A percentile compares a stretch with the other conserved stretches of the same genome.
phyloP scores from a whole-genome alignment of 768 basidiomycete genomes.

The Dacryopinax primogenitus region DNA sequence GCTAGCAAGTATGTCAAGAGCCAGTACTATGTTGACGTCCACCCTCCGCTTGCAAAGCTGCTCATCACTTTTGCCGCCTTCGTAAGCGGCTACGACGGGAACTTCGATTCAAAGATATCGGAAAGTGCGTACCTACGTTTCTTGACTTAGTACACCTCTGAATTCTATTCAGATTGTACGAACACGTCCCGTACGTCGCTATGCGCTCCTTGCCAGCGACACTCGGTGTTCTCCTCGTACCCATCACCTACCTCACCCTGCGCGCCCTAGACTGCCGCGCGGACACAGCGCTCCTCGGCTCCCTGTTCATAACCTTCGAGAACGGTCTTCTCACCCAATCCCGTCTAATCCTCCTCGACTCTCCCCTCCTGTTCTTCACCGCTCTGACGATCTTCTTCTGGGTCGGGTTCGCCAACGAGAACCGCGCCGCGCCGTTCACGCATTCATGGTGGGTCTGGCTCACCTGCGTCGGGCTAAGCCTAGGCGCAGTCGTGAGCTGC shows the following conservation, averaged over 20 bases:
- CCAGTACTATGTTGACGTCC: conserved; percentile 86
- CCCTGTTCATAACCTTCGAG: conserved; percentile 89
- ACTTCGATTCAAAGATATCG: conserved; percentile 96
- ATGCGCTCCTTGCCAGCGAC: conserved; percentile 93
- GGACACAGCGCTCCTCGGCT: conserved; percentile 79
- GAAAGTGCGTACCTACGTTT: conserved; percentile 59
- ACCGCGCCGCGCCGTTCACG: conserved; percentile 61
- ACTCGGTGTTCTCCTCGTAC: conserved; percentile 80
- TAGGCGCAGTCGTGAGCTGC: conserved; percentile 86
- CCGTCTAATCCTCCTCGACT: conserved; percentile 91
- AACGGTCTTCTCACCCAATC: conserved; percentile 94
- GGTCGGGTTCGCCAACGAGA: conserved; percentile 82
- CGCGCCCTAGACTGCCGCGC: conserved; percentile 85
- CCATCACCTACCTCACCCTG: conserved; percentile 83
- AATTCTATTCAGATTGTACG: conserved; percentile 69
- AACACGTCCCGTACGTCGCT: conserved; percentile 82
- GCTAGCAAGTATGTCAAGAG: conserved; percentile 88
- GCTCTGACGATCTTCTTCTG: conserved; percentile 78
- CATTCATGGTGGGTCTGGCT: conserved; percentile 90
- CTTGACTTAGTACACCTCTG: background rate
- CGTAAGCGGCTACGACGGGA: conserved; percentile 75
- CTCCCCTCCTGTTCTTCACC: conserved; percentile 96
- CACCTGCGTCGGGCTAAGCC: conserved; percentile 66
- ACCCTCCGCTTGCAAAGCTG: conserved; percentile 92
- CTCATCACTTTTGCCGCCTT: conserved; percentile 86